Percentiles rank a stretch among this genome's conserved stretches.
These are phyloP conservation scores for Rhodotorula paludigena DNA, from an alignment of 768 basidiomycete species.

Conservation along the genomic window DNA sequence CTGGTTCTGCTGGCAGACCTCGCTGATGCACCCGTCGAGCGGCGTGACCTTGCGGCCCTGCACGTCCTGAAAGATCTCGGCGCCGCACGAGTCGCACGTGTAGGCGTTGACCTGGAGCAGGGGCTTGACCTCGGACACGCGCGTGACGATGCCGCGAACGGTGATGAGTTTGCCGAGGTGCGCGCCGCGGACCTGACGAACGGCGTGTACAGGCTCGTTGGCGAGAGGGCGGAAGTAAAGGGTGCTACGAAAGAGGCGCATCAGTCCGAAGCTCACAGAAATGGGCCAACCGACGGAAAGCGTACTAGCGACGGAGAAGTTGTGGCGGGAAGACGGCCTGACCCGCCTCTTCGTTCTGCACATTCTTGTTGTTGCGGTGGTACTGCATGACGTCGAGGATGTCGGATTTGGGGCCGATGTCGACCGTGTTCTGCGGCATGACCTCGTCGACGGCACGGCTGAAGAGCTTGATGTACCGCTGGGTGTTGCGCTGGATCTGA, in stretches of 20 bases:
- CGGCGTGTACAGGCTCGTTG: slow-evolving; percentile 61
- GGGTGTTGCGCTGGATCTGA: slow-evolving; percentile 75
- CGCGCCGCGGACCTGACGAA: slow-evolving; percentile 77
- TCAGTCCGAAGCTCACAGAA: neutral
- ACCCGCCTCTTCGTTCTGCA: slow-evolving; percentile 64
- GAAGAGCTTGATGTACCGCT: slow-evolving; percentile 85
- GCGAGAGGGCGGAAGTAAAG: slow-evolving; percentile 82
- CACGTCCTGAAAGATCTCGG: slow-evolving; percentile 97
- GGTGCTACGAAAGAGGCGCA: slow-evolving; percentile 57
- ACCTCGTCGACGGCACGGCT: slow-evolving; percentile 83
- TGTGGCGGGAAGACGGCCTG: slow-evolving; percentile 82
- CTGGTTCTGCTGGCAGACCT: slow-evolving; percentile 77
- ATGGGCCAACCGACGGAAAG: slow-evolving; percentile 38
- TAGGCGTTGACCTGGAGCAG: slow-evolving; percentile 95
- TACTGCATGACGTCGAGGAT: slow-evolving; percentile 95
- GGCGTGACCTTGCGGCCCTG: slow-evolving; percentile 66
- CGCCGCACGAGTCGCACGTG: slow-evolving; percentile 87
- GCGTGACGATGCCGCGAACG: slow-evolving; percentile 94
- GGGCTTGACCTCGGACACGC: slow-evolving; percentile 97
- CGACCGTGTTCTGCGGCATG: slow-evolving; percentile 77
- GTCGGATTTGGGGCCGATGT: slow-evolving; percentile 84
- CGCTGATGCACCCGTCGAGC: slow-evolving; percentile 74
- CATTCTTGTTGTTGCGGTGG: slow-evolving; percentile 83
- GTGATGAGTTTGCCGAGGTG: slow-evolving; percentile 92
- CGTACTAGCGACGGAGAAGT: slow-evolving; percentile 89